Evolutionary conservation across 2,329 filamentous ascomycete species (phyloP).

Genomic region (Alternaria tenuissima): DNA sequence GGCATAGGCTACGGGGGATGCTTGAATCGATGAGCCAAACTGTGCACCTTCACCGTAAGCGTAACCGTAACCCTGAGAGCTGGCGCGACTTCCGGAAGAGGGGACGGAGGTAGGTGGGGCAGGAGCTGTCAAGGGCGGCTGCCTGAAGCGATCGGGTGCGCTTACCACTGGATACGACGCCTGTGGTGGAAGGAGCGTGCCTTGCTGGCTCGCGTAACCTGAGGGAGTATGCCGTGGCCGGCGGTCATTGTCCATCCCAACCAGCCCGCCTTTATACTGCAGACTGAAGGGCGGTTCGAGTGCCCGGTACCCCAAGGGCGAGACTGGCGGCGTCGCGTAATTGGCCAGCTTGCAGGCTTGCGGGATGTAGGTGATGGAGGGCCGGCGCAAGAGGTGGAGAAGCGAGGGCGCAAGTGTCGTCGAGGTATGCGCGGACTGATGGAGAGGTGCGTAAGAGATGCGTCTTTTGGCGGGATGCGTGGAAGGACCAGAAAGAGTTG

Average conservation of each 20-base stretch:
- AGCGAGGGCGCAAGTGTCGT: constrained; percentile 9
- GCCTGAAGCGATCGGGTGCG: constrained; percentile 59
- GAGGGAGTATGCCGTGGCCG: constrained; percentile 77
- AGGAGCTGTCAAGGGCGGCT: constrained; percentile 55
- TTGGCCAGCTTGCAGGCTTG: constrained; percentile 69
- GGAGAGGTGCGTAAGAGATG: constrained; percentile 22
- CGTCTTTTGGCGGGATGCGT: constrained; percentile 19
- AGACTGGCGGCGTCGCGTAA: constrained; percentile 68
- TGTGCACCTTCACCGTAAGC: constrained; percentile 63
- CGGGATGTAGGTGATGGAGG: constrained; percentile 12
- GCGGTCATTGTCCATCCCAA: constrained; percentile 80
- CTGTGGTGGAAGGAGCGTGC: constrained; percentile 56
- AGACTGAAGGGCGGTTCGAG: constrained; percentile 66
- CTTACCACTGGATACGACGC: constrained; percentile 55
- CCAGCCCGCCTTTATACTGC: constrained; percentile 61
- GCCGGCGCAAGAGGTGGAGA: constrained; percentile 27
- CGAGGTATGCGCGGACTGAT: constrained; percentile 15
- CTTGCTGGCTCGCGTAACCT: constrained; percentile 64
- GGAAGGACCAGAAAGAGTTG: constrained; percentile 21
- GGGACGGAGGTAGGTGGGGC: constrained; percentile 53
- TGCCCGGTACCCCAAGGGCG: constrained; percentile 70
- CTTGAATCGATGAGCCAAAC: constrained; percentile 63
- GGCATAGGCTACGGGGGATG: constrained; percentile 66
- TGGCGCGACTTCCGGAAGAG: constrained; percentile 49
- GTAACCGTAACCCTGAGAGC: constrained; percentile 59